A percentile compares a stretch with the other conserved stretches of the same genome.
These are phyloP conservation scores for Pouteria glomerata DNA, from an alignment of 148 eudicot species.

Conservation along the genomic window DNA sequence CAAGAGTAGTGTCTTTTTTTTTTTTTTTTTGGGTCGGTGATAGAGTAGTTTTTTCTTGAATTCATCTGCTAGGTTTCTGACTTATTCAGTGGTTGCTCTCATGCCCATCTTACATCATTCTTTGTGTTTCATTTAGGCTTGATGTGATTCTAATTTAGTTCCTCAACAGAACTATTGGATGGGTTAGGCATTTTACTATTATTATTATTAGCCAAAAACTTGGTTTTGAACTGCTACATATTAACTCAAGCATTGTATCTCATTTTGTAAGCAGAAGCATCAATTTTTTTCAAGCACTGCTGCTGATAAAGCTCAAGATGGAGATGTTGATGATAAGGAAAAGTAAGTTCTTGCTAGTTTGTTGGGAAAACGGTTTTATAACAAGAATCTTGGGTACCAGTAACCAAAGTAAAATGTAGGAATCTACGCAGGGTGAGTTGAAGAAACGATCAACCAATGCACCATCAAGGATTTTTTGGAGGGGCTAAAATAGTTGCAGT, in stretches of 20 bases:
- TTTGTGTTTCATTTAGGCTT: neutral
- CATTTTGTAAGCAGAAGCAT: conserved; percentile 14
- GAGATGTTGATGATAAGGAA: conserved; percentile 10
- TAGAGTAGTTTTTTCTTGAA: no score
- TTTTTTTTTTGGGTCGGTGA: no score
- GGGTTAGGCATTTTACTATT: neutral
- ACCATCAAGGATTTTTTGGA: neutral
- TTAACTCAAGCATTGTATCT: neutral
- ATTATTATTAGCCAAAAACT: neutral
- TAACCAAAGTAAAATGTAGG: neutral
- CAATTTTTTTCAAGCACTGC: conserved; percentile 16
- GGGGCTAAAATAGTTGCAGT: neutral
- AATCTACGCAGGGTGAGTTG: neutral
- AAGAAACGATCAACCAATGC: neutral
- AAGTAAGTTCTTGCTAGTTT: conserved; percentile 16
- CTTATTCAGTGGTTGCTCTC: neutral
- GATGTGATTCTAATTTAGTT: neutral
- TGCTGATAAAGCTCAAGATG: conserved; percentile 11
- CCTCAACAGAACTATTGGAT: neutral
- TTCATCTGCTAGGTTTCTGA: neutral
- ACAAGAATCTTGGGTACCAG: neutral
- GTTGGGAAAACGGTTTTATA: neutral
- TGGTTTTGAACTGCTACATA: neutral
- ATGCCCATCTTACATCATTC: neutral
- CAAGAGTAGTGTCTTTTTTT: no score